phyloP scores from a whole-genome alignment of 2,329 filamentous ascomycete genomes.

The Leptographium flavum region DNA sequence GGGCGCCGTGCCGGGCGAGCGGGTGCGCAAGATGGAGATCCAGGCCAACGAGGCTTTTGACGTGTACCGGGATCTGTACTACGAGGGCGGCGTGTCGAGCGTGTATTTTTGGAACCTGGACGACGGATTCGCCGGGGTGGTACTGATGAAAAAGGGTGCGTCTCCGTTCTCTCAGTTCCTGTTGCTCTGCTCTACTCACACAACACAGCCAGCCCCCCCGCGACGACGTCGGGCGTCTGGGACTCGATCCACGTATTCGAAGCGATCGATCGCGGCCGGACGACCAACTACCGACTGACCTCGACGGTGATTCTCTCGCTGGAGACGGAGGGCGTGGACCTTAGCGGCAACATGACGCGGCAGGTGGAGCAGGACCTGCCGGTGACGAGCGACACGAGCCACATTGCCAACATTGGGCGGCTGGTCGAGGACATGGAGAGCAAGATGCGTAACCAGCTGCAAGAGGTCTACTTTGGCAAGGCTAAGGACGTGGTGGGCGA shows the following conservation, averaged over 20 bases:
- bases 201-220: constrained; percentile 42
- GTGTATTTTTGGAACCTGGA: constrained; percentile 98
- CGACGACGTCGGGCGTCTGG: constrained; percentile 68
- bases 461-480: constrained; percentile 99
- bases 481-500: constrained; percentile 97
- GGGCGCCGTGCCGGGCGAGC: constrained; percentile 76
- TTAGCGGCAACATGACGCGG: constrained; percentile 94
- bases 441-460: constrained; percentile 95
- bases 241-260: constrained; percentile 99
- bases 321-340: constrained; percentile 67
- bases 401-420: constrained; percentile 88
- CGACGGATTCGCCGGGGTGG: constrained; percentile 92
- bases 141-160: constrained; percentile 70
- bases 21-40: constrained; percentile 86
- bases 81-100: constrained; percentile 88
- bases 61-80: constrained; percentile 91
- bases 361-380: constrained; percentile 87
- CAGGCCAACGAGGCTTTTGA: constrained; percentile 93
- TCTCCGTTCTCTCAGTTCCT: not conserved
- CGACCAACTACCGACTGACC: constrained; percentile 93
- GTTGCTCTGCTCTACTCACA: not conserved
- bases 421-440: constrained; percentile 99
- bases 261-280: constrained; percentile 79
- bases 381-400: constrained; percentile 67
- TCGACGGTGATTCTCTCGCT: constrained; percentile 91